These are phyloP conservation scores for Bertia moriformis DNA, from an alignment of 2,329 filamentous ascomycete species.

Conservation along the genomic window DNA sequence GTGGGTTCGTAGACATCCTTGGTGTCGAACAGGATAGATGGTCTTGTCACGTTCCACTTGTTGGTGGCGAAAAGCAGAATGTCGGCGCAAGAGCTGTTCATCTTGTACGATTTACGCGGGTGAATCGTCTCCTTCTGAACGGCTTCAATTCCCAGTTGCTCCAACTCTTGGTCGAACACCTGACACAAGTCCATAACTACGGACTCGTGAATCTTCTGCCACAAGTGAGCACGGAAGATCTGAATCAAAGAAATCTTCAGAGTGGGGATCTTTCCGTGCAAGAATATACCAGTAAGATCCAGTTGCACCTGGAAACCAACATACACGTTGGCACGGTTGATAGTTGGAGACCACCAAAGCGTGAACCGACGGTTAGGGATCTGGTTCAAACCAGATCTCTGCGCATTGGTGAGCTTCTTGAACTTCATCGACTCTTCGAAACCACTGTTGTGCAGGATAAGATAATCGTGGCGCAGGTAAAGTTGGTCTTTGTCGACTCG, in stretches of 20 bases:
- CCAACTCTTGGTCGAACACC: conserved; percentile 92
- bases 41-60: conserved; percentile 95
- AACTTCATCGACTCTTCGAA: conserved; percentile 68
- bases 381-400: conserved; percentile 90
- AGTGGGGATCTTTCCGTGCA: conserved; percentile 97
- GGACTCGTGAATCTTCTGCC: conserved; percentile 98
- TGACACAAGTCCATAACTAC: conserved; percentile 98
- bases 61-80: conserved; percentile 93
- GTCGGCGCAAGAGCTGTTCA: conserved; percentile 98
- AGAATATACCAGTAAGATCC: conserved; percentile 93
- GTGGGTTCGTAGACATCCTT: conserved; percentile 90
- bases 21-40: conserved; percentile 85
- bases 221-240: conserved; percentile 98
- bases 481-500: conserved; percentile 32
- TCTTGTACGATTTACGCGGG: conserved; percentile 98
- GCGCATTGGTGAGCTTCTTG: conserved; percentile 96
- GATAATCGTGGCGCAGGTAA: conserved; percentile 30
- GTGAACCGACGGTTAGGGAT: conserved; percentile 98
- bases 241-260: conserved; percentile 96
- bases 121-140: conserved; percentile 99
- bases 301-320: conserved; percentile 99
- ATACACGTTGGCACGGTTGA: conserved; percentile 92
- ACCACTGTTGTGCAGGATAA: conserved; percentile 16
- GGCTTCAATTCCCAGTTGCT: conserved; percentile 88
- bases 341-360: conserved; percentile 89